These are phyloP conservation scores for Aquanectria penicillioides DNA, from an alignment of 2,329 filamentous ascomycete genomes.

Conservation along the genomic window DNA sequence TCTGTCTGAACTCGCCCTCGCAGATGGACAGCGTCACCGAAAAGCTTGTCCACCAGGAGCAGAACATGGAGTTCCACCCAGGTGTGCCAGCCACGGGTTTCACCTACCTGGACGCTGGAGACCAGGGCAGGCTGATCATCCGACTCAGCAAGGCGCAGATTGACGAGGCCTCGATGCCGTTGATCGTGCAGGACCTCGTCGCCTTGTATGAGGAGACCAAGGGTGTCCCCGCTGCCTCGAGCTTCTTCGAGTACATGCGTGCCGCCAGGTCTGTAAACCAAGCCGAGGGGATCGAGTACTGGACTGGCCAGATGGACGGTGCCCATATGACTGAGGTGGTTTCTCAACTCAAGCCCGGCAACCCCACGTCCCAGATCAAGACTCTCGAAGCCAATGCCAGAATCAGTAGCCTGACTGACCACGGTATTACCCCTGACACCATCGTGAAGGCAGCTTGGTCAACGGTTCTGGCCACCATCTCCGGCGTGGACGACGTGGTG, in stretches of 20 bases:
- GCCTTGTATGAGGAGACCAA: slow-evolving; percentile 54
- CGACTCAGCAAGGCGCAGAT: slow-evolving; percentile 61
- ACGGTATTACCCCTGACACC: slow-evolving; percentile 60
- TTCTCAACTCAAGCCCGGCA: slow-evolving; percentile 53
- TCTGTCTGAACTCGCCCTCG: slow-evolving; percentile 53
- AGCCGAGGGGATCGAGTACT: slow-evolving; percentile 55
- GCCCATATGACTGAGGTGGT: slow-evolving; percentile 59
- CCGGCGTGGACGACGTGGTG: slow-evolving; percentile 60
- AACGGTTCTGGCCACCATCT: slow-evolving; percentile 61
- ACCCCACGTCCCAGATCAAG: slow-evolving; percentile 50
- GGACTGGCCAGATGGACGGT: slow-evolving; percentile 55
- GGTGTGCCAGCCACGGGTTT: slow-evolving; percentile 59
- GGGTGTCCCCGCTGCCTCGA: slow-evolving; percentile 49
- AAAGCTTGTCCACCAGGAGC: slow-evolving; percentile 56
- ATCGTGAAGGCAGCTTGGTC: slow-evolving; percentile 69
- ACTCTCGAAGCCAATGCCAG: slow-evolving; percentile 53
- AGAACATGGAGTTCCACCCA: slow-evolving; percentile 52
- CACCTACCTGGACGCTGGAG: slow-evolving; percentile 58
- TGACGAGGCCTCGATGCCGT: slow-evolving; percentile 56
- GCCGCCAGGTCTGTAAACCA: slow-evolving; percentile 49
- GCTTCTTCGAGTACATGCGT: slow-evolving; percentile 60
- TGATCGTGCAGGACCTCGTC: slow-evolving; percentile 60
- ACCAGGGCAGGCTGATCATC: slow-evolving; percentile 58
- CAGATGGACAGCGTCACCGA: slow-evolving; percentile 51
- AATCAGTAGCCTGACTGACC: slow-evolving; percentile 52